A percentile compares a stretch with the other conserved stretches of the same genome.
Evolutionary conservation across 2,329 filamentous ascomycete genomes (phyloP).

Genomic region (Sporothrix variecibatus): DNA sequence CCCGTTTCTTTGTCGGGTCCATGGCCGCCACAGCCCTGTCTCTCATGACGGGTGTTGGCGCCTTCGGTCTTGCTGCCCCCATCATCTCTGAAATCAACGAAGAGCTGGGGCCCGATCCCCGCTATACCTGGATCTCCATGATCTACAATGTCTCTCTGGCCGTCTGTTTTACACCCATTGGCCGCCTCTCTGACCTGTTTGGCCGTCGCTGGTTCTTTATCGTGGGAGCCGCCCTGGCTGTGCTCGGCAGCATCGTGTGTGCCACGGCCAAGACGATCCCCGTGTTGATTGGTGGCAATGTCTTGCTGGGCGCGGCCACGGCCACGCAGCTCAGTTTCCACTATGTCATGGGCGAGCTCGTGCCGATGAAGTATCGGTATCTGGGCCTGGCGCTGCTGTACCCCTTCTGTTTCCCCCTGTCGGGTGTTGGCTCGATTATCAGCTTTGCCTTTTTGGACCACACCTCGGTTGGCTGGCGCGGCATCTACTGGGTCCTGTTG

Average conservation of each 20-base stretch:
- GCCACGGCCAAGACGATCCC: slow-evolving; percentile 41
- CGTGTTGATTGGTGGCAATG: slow-evolving; percentile 42
- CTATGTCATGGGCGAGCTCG: slow-evolving; percentile 42
- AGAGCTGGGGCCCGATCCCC: slow-evolving; percentile 26
- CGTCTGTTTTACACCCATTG: slow-evolving; percentile 35
- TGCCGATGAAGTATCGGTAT: slow-evolving; percentile 43
- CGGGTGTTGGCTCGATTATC: slow-evolving; percentile 35
- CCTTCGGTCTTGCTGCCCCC: slow-evolving; percentile 34
- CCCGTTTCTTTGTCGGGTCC: slow-evolving; percentile 21
- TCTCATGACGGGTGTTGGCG: slow-evolving; percentile 36
- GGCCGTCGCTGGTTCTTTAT: slow-evolving; percentile 37
- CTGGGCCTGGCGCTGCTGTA: slow-evolving; percentile 39
- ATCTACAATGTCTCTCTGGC: slow-evolving; percentile 36
- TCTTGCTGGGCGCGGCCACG: slow-evolving; percentile 41
- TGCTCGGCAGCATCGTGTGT: slow-evolving; percentile 43
- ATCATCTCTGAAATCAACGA: slow-evolving; percentile 26
- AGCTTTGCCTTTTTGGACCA: slow-evolving; percentile 35
- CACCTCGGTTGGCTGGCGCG: slow-evolving; percentile 36
- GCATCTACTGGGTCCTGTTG: slow-evolving; percentile 37
- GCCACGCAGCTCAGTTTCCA: slow-evolving; percentile 43
- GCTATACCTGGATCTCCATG: slow-evolving; percentile 37
- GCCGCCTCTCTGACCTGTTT: slow-evolving; percentile 36
- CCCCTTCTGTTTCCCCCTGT: slow-evolving; percentile 37
- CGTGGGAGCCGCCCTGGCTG: slow-evolving; percentile 37
- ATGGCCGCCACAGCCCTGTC: slow-evolving; percentile 25